phyloP scores from a whole-genome alignment of 441 rosid species.

The Monsonia emarginata region DNA sequence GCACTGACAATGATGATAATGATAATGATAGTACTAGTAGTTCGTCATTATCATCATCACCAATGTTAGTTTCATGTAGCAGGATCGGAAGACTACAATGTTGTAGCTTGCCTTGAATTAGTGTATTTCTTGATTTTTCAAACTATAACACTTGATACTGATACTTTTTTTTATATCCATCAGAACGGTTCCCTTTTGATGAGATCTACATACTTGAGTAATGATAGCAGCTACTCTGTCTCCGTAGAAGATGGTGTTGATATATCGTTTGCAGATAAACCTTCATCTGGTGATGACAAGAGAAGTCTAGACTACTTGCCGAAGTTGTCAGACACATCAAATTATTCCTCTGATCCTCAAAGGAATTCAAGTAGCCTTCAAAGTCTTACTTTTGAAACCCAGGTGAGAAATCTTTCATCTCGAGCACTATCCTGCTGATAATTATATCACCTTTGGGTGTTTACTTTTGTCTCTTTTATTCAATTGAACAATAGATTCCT shows the following conservation, averaged over 20 bases:
- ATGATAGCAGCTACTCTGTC: conserved; percentile 81
- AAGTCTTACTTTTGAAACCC: conserved; percentile 89
- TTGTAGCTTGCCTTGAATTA: background rate
- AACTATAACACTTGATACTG: background rate
- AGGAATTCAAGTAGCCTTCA: conserved; percentile 35
- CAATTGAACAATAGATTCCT: background rate
- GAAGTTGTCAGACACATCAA: conserved; percentile 33
- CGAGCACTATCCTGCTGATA: background rate
- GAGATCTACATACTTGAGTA: conserved; percentile 75
- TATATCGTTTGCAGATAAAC: conserved; percentile 47
- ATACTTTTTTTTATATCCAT: conserved; percentile 17
- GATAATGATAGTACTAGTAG: background rate
- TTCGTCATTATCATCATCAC: too few relatives aligned
- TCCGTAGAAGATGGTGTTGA: conserved; percentile 81
- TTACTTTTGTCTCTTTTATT: background rate
- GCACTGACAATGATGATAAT: background rate
- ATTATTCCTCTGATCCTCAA: conserved; percentile 30
- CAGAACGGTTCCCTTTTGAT: conserved; percentile 89
- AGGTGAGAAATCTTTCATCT: conserved; percentile 35
- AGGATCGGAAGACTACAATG: background rate
- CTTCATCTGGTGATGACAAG: conserved; percentile 37
- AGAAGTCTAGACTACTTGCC: conserved; percentile 28
- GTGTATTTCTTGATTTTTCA: background rate
- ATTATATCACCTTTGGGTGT: background rate
- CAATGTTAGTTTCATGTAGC: background rate